phyloP scores from a whole-genome alignment of 768 basidiomycete genomes.

The Daedaleopsis sinensis region DNA sequence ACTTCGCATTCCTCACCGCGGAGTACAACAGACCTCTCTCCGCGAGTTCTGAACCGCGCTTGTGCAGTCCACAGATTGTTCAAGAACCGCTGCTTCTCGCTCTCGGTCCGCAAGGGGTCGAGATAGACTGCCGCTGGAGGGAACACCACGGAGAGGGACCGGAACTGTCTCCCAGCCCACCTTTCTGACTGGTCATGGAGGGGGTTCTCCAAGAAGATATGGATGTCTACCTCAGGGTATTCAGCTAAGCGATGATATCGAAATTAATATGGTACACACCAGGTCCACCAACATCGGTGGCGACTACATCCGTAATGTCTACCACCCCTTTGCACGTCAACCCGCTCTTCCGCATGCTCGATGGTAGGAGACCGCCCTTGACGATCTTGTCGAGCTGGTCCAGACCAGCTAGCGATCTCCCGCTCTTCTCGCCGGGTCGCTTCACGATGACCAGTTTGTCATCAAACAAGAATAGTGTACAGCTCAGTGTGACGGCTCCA shows the following conservation, averaged over 20 bases:
- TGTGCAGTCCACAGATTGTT: constrained; percentile 91
- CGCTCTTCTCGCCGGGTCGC: constrained; percentile 77
- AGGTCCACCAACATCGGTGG: constrained; percentile 82
- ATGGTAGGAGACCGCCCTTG: constrained; percentile 64
- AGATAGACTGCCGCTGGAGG: constrained; percentile 69
- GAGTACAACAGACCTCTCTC: constrained; percentile 74
- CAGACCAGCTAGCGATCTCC: constrained; percentile 70
- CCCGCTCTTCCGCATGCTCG: constrained; percentile 70
- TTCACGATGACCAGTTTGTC: constrained; percentile 94
- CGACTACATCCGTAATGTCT: constrained; percentile 82
- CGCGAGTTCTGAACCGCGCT: constrained; percentile 73
- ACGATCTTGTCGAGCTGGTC: constrained; percentile 76
- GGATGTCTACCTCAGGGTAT: constrained; percentile 60
- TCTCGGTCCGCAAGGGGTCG: constrained; percentile 64
- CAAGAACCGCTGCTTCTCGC: constrained; percentile 81
- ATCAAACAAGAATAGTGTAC: constrained; percentile 91
- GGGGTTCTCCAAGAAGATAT: constrained; percentile 81
- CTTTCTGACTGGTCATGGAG: constrained; percentile 82
- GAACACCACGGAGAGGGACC: constrained; percentile 75
- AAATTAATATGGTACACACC: constrained; percentile 49
- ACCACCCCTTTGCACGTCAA: constrained; percentile 85
- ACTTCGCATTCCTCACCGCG: constrained; percentile 76
- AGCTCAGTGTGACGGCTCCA: constrained; percentile 59
- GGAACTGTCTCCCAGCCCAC: constrained; percentile 87
- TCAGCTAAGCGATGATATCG: not conserved